Evolutionary conservation across 345 rosid species (phyloP), one percentile per base, ranked within the genome.

Genomic region (Geranium brycei): DNA sequence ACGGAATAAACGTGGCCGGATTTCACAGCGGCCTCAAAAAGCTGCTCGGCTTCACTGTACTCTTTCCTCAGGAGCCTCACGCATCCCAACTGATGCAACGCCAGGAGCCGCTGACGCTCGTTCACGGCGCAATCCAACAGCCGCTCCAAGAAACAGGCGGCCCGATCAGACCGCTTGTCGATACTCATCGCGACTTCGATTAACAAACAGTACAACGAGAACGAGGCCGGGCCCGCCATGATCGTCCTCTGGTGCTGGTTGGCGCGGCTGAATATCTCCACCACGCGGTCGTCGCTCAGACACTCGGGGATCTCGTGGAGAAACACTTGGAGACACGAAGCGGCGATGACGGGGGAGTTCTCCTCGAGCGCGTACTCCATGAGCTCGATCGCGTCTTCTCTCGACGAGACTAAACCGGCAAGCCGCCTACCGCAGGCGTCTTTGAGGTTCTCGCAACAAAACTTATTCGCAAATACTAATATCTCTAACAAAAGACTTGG

Each of bases 11-110:
- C 62, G 73, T 93, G 99, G 40, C 99, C 97, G 47, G 81, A 78
- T 30, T 69, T 80, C 51, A 81, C 73, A 69, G 96, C 95, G 10
- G 76, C 81, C 71, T 86, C 80, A 58, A 93, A 88, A 57, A 81
- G 87, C 62, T 31, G 61, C 72, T 93, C 91, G 4, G 99, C 97
- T 73, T 85, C 81, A 4, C 80, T 86, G 72, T 85, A 82, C 71
- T 93, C 95, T 75, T 88, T 88, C 78, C 97, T 88, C 71, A 80
- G 66, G 32, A 93, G 81, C 76, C 85, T 87, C 38, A 76, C 80
- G 74, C 97, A 93, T 70, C 97, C 99, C 77, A 93, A 73, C 64
- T 85, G 95, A 85, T 93, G 99, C 75, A 79, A 90, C 64, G 96
- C 97, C 74, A 90, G 56, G 56, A 90, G 75, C 71, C 75, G 83